Base-by-base conservation (phyloP, 345 rosid genomes). In the Moricandia arvensis region DNA sequence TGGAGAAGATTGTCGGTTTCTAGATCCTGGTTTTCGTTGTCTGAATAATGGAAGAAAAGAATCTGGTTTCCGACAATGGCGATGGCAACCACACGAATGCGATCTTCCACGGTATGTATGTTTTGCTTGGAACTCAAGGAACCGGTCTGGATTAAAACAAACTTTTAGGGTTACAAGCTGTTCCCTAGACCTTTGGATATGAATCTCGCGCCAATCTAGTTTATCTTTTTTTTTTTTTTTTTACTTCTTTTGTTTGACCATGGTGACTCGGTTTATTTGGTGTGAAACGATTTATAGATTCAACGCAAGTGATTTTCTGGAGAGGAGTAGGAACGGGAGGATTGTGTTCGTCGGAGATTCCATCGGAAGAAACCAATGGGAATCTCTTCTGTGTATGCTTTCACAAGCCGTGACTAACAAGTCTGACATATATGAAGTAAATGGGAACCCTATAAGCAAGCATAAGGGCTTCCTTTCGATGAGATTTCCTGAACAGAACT, bases 321-420 rank as follows among this genome's bases (percentile, higher is more conserved):
- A 90, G 74, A 83, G 88, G 66, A 86, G 88, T 77, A 79, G 90
- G 47, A 87, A 87, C 13, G 90, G 94, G 13, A 81, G 94, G 64
- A 83, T 95, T 26, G 90, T 95, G 58, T 92, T 92, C 72, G 88
- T 88, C 0, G 98, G 99, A 12, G 98, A 95, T 78, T 92, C 99
- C 0, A 85, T 92, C 2, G 98, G 91, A 61, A 87, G 98, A 84
- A 90, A 92, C 80, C 98, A 90, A 64, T 92, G 98, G 97, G 99
- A 95, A 73, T 90, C 94, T 15, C 80, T 90, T 24, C 8, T 87
- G 17, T 95, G 99, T 85, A 85, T 92, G 89, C 84, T 90, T 8
- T 83, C 86, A 59, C 83, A 80, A 64, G 85, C 85, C 10, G 88
- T 90, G 61, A 12, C 88, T 38, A 83, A 92, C 73, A 41, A 31